Base-by-base conservation (phyloP, 768 basidiomycete genomes). In the Lentinula boryana region DNA sequence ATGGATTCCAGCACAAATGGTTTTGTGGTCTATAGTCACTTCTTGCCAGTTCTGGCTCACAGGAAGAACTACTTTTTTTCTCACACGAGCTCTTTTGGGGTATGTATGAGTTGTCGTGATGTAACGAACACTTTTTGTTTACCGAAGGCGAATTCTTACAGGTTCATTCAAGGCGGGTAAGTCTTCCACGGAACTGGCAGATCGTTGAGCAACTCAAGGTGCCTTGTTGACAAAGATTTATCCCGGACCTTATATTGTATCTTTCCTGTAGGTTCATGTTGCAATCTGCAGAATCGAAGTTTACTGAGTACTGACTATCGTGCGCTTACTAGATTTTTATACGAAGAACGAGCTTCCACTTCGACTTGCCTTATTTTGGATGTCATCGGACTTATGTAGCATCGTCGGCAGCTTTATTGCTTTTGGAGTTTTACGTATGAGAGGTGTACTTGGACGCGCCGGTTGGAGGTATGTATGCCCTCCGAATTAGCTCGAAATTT, bases 1-100 rank as follows among this genome's bases (percentile, higher is more conserved):
- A 27, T 86, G 83, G 84, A 84, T 85, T 68, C 83, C 84, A 5
- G 78, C 75, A 1, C 83, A 85, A 67, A 82, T 85, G 72, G 80
- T 78, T 56, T 62, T 77, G 16, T 84, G 82, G 83, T 79, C 80
- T 16, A 68, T 84, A 48, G 75, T 85, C 5, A 78, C 84, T 5
- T 64, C 77, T 23, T 69, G 67, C 31, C 86, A 86, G 65, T 86
- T 84, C 65, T 85, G 79, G 77, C 72, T 86, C 16, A 76, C 72
- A 0, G 84, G 84, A n/a, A 71, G 78, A 40, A 64, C 79, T 0
- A 73, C 78, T 1, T 86, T 86, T 68, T 71, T 86, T 15, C 57
- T 75, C 4, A 77, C 76, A 40, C 76, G 81, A 46, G 81, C 73
- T 54, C 72, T 83, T 35, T 76, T 84, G 41, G 82, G 80, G 76